These are phyloP conservation scores for Trypanosoma conorhini DNA, from an alignment of 208 protist genomes.

Conservation along the genomic window DNA sequence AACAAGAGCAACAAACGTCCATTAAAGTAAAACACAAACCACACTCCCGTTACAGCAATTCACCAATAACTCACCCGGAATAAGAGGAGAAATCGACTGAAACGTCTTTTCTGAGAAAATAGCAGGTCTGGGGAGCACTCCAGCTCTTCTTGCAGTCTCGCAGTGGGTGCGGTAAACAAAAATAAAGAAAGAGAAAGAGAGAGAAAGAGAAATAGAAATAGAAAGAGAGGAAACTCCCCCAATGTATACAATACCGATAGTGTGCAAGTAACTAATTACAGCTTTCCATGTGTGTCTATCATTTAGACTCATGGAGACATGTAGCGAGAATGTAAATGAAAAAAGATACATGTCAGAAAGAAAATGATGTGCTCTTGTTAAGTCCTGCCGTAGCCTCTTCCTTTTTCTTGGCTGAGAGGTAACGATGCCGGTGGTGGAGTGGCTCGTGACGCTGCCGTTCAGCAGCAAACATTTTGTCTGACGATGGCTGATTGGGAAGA, in stretches of 20 bases:
- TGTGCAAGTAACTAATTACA: not conserved
- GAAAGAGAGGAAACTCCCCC: too few species aligned
- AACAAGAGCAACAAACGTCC: constrained; percentile 21
- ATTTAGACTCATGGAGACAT: not conserved
- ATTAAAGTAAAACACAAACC: constrained; percentile 16
- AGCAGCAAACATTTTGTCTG: not conserved
- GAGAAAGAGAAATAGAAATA: not conserved
- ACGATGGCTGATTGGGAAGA: not conserved
- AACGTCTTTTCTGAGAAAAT: not conserved
- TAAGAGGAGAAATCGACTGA: constrained; percentile 5
- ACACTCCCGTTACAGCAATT: not conserved
- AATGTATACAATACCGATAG: not conserved
- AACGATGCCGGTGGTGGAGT: not conserved
- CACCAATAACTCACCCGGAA: not conserved
- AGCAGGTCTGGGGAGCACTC: not conserved
- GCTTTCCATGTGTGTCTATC: not conserved
- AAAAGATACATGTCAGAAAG: constrained; percentile 6
- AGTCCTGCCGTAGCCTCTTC: constrained; percentile 2
- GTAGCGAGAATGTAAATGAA: not conserved
- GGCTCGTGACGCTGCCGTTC: not conserved
- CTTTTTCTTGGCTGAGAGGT: not conserved
- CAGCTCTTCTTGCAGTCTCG: not conserved
- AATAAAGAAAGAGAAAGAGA: constrained; percentile 7
- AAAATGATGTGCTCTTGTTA: constrained; percentile 10
- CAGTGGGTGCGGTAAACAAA: too few species aligned